Base-by-base conservation (phyloP, 768 basidiomycete genomes). In the Pulveroboletus sp. region DNA sequence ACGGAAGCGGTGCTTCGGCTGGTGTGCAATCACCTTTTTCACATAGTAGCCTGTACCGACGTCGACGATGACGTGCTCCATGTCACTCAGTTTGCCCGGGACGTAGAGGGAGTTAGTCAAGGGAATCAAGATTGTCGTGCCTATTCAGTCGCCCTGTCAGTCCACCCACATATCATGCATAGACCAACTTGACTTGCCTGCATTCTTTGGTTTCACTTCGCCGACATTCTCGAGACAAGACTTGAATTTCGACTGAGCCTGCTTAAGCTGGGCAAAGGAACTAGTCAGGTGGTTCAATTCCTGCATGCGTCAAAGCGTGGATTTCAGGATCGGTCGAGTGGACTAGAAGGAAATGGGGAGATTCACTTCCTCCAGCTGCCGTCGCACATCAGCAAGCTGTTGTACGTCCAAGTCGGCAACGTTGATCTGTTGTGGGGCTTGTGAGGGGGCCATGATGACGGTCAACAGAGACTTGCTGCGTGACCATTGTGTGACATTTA, bases 11-110 rank as follows among this genome's bases (percentile, higher is more conserved):
- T 7, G n/a, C 14, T 31, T 18, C 46, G 27, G 45, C 13, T 49
- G 24, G 47, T 73, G 39, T 4, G 2, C 7, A 8, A 27, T 43
- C 41, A 91, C 96, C 79, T 98, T 99, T 70, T 90, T 84, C 15
- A 98, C 89, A 58, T 86, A 97, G 69, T 97, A 99, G 0, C 96
- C 95, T 0, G 95, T 98, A 1, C 96, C 96, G 26, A 98, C 78
- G 65, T 99, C 96, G 35, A 98, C 82, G 54, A 98, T 84, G 41
- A 99, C 94, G 58, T 91, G 80, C 39, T 93, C 86, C 1, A 80
- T 68, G 62, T 96, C 88, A 37, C 74, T 76, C 41, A 98, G 76
- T 69, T 84, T 92, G 17, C 94, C 96, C 2, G 95, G 93, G 24
- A 98, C 88, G 63, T 97, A 98, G 2, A 99, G 78, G 1, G 94